Evolutionary conservation across 2,329 filamentous ascomycete species (phyloP), one percentile per base, ranked within the genome.

Genomic region (Seiridium unicorne): DNA sequence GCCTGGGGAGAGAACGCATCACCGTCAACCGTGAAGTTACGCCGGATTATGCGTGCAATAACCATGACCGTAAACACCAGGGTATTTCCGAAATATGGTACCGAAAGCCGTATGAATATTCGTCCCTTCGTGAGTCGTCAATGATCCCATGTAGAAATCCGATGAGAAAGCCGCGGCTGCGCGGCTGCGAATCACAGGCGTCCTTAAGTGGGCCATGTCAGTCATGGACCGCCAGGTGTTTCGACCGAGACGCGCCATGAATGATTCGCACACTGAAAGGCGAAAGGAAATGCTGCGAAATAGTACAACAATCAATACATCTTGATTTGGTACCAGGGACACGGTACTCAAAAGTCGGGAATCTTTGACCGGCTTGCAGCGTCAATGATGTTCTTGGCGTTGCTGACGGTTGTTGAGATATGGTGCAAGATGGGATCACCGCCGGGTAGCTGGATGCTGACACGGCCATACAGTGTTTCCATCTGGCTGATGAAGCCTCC

Each of bases 401-500:
- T 65, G 51, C 62, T 66, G 35, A 78, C 77, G 72, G 84, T 77
- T 62, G 69, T 70, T 44, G 76, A 75, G 8, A 85, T 74, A 64
- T 76, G 79, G 69, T 80, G 80, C 51, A 85, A 71, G 13, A 79
- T 74, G 31, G 77, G 73, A 65, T 84, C 80, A 36, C 55, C 55
- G 2, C 76, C 74, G 8, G 79, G 78, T n/a, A 78, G 72, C 42
- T 77, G 72, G 62, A 76, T 77, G 70, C 75, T 80, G 62, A 86
- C 78, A 58, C 77, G 79, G 65, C 82, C 75, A 65, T 82, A 80
- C 10, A 85, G 75, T 59, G 80, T 76, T 69, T 86, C 83, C 46
- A 84, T 76, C 44, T 81, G 78, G 56, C 77, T 73, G 63, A 82
- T 77, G 64, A 85, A 77, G 44, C 83, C 79, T 49, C 74, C 73